phyloP scores from a whole-genome alignment of 345 rosid genomes.

The Mangifera indica region DNA sequence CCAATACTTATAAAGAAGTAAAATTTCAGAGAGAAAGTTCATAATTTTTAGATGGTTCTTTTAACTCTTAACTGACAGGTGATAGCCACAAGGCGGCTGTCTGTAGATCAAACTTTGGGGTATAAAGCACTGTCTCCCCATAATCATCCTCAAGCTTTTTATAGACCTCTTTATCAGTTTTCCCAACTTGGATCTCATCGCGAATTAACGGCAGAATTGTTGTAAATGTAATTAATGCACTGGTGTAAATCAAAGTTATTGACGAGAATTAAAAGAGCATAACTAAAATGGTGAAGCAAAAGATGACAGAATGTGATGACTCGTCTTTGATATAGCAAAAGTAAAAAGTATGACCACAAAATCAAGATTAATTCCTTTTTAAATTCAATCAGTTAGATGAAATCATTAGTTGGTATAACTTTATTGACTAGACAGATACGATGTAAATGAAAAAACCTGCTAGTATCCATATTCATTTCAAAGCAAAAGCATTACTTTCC shows the following conservation, averaged over 20 bases:
- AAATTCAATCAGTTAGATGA: not conserved
- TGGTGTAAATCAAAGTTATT: not conserved
- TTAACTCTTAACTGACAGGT: conserved; percentile 55
- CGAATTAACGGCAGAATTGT: conserved; percentile 68
- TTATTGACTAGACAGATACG: not conserved
- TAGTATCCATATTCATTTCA: not conserved
- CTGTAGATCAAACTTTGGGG: conserved; percentile 90
- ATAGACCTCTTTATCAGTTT: conserved; percentile 85
- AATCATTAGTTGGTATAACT: not conserved
- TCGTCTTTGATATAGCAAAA: not conserved
- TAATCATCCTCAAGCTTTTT: conserved; percentile 87
- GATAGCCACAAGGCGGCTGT: conserved; percentile 93
- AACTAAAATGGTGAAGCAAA: not conserved
- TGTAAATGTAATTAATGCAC: not conserved
- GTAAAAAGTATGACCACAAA: not conserved
- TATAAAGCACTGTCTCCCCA: conserved; percentile 94
- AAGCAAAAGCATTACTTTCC: conserved; percentile 53
- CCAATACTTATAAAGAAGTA: conserved; percentile 12
- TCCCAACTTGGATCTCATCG: conserved; percentile 81
- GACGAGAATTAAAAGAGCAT: not conserved
- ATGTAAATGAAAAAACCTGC: conserved; percentile 35
- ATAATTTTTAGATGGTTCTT: not conserved
- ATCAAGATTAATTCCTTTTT: not conserved
- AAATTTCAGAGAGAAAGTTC: conserved; percentile 14
- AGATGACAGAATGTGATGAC: not conserved